Base-by-base conservation (phyloP, 306 rosid species). In the Medicago lupulina region DNA sequence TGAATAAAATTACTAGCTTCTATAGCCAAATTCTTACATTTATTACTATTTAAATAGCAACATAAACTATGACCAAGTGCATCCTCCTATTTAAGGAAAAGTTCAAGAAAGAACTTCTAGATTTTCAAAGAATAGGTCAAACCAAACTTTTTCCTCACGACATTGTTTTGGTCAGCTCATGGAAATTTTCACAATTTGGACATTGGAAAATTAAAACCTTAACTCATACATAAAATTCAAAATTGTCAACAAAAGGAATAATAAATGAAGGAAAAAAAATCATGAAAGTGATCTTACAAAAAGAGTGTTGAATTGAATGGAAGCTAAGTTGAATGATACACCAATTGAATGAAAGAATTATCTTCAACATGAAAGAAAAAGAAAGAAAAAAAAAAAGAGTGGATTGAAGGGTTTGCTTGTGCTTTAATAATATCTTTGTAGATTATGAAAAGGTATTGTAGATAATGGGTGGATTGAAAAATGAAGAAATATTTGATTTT, bases 201-300 rank as follows among this genome's bases (percentile, higher is more conserved):
- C 94, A 83, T 77, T 87, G 74, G 87, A 82, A 77, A 89, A 49
- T 65, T 3, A 70, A 68, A 73, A 23, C 64, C 71, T 46, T 44
- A 40, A 25, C 71, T 38, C 66, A 57, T 73, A 51, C 76, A 65
- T 5, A 82, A 68, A 77, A 69, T n/a, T 57, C 55, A 76, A 79
- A 23, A 70, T 68, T 62, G 72, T 47, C 28, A 88, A 80, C 25
- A 72, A 28, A 28, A 28, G 0, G 3, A 28, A 28, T 28, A 28
- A 61, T 34, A 65, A 51, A 55, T 7, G n/a, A n/a, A n/a, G n/a
- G n/a, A 39, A 8, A 12, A 2, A 21, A 43, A 65, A 13, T 13
- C 14, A 19, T 6, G 78, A 17, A 51, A 73, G 78, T 79, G 71
- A 82, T 80, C 93, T 85, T 82, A 87, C 95, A 16, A 79, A 74